Percentiles rank a stretch among this genome's conserved stretches.
phyloP scores from a whole-genome alignment of 2,329 filamentous ascomycete genomes.

The Phialemoniopsis sp. region DNA sequence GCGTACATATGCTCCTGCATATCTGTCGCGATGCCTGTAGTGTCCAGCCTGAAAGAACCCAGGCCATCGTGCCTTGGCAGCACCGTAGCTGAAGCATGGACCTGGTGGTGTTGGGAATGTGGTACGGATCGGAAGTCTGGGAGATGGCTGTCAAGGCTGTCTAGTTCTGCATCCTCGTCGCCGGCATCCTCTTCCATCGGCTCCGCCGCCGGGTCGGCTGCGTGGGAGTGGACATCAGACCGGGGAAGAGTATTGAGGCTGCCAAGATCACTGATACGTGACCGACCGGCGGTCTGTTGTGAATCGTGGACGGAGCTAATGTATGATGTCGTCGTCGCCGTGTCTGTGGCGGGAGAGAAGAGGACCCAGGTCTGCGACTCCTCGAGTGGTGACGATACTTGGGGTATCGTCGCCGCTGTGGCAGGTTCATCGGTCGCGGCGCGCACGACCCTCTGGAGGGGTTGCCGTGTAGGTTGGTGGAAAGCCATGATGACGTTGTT shows the following conservation, averaged over 20 bases:
- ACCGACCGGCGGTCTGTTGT: conserved; percentile 63
- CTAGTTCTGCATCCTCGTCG: conserved; percentile 71
- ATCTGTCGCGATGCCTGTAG: conserved; percentile 45
- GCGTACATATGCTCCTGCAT: conserved; percentile 85
- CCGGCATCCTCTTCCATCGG: conserved; percentile 19
- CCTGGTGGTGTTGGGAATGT: conserved; percentile 16
- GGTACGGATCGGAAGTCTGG: conserved; percentile 73
- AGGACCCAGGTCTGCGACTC: conserved; percentile 94
- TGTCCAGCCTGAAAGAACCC: conserved; percentile 72
- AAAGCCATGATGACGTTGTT: conserved; percentile 11
- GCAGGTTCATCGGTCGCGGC: conserved; percentile 17
- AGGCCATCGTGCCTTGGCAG: conserved; percentile 91
- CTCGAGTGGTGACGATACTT: conserved; percentile 36
- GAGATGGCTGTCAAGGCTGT: conserved; percentile 89
- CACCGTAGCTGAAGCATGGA: conserved; percentile 55
- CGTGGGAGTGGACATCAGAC: conserved; percentile 45
- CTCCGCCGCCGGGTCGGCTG: conserved; percentile 31
- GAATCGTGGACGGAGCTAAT: conserved; percentile 64
- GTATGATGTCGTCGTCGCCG: conserved; percentile 58
- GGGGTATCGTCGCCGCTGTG: too few relatives aligned
- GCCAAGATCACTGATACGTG: conserved; percentile 74
- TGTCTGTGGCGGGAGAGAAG: conserved; percentile 71
- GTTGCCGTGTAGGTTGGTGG: conserved; percentile 30
- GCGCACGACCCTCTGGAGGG: conserved; percentile 42
- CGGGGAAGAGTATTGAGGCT: conserved; percentile 68